phyloP scores from a whole-genome alignment of 768 basidiomycete species.

The Amanita inopinata region DNA sequence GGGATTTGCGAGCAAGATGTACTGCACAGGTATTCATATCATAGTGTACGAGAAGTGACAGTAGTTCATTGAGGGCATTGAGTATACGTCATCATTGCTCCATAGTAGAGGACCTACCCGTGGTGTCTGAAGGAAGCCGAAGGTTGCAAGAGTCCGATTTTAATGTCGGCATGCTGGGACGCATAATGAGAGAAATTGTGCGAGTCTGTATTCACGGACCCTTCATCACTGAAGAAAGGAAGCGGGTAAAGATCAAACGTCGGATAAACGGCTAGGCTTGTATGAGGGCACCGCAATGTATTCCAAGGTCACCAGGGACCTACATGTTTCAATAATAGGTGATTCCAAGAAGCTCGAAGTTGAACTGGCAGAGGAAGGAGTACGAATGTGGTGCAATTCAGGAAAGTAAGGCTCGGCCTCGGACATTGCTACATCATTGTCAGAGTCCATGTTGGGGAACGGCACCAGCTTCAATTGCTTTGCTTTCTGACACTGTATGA shows the following conservation, averaged over 20 bases:
- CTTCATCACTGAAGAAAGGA: slow-evolving; percentile 38
- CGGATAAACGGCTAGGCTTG: slow-evolving; percentile 42
- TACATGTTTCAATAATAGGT: slow-evolving; percentile 37
- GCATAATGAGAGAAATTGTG: slow-evolving; percentile 33
- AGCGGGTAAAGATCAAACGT: slow-evolving; percentile 53
- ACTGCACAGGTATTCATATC: slow-evolving; percentile 22
- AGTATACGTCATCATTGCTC: slow-evolving; percentile 4
- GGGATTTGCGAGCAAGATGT: slow-evolving; percentile 71
- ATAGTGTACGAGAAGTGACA: not conserved
- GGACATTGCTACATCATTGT: slow-evolving; percentile 65
- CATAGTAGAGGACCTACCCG: slow-evolving; percentile 38
- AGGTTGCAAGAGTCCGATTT: slow-evolving; percentile 64
- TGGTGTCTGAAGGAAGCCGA: slow-evolving; percentile 52
- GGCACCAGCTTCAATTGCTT: slow-evolving; percentile 72
- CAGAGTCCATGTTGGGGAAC: slow-evolving; percentile 56
- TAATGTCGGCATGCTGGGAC: slow-evolving; percentile 30
- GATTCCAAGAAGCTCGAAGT: slow-evolving; percentile 39
- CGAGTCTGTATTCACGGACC: slow-evolving; percentile 38
- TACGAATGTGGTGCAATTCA: slow-evolving; percentile 48
- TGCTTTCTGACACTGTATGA: slow-evolving; percentile 28
- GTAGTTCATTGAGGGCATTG: slow-evolving; percentile 4
- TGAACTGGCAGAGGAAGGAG: slow-evolving; percentile 59
- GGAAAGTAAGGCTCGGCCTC: slow-evolving; percentile 50
- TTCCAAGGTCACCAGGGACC: slow-evolving; percentile 17
- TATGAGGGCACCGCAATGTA: not conserved